Conservation (phyloP, 495 filamentous ascomycete genomes). For the Penicillium turbatum region DNA sequence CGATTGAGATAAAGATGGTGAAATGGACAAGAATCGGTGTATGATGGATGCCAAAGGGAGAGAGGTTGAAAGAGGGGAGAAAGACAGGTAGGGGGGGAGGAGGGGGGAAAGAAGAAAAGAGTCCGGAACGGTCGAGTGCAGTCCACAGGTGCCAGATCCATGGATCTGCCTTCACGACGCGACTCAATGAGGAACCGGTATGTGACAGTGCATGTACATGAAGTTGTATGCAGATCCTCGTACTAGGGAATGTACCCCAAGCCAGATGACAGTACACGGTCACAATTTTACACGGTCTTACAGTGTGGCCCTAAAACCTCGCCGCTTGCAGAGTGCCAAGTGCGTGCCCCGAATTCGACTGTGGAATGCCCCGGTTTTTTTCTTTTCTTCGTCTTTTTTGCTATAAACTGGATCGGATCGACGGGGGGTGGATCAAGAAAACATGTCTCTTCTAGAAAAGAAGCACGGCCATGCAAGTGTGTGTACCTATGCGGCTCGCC, state of each 20-base stretch:
- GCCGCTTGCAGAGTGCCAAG: conserved; percentile 30
- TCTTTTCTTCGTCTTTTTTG: neutral
- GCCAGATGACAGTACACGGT: conserved; percentile 16
- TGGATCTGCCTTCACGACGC: conserved; percentile 32
- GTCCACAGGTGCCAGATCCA: conserved; percentile 30
- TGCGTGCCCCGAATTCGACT: conserved; percentile 24
- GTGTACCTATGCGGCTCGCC: conserved; percentile 14
- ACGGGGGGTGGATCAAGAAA: conserved; percentile 9
- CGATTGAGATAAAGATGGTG: conserved; percentile 20
- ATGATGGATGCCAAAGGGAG: conserved; percentile 16
- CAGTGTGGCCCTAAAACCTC: conserved; percentile 12
- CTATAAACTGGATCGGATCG: neutral
- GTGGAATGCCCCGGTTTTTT: conserved; percentile 20
- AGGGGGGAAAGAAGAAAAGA: conserved; percentile 26
- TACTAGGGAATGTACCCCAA: conserved; percentile 8
- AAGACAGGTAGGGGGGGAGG: conserved; percentile 15
- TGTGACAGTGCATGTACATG: conserved; percentile 11
- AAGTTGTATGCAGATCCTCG: neutral
- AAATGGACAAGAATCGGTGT: conserved; percentile 2
- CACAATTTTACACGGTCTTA: conserved; percentile 15
- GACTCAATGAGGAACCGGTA: conserved; percentile 19
- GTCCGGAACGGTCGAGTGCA: conserved; percentile 27
- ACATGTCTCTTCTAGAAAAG: conserved; percentile 13
- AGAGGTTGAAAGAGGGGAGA: conserved; percentile 10
- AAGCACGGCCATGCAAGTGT: conserved; percentile 12